Conservation (phyloP, 139 green algal genomes). For the Tetradesmus lagerheimii region DNA sequence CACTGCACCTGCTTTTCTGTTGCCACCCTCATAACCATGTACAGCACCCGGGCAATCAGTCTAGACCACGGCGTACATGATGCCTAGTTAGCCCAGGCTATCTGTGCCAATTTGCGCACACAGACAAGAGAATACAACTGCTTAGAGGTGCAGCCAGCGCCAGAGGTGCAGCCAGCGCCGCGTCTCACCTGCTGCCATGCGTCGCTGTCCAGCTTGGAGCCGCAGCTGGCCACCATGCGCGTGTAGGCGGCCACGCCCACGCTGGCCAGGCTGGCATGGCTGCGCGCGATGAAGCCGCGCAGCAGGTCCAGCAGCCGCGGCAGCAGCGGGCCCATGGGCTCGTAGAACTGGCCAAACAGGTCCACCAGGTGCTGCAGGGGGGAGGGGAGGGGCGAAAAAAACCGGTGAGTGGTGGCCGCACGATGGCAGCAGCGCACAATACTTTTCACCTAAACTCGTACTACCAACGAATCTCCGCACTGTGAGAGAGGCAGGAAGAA, state of each 20-base stretch:
- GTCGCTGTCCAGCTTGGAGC: constrained; percentile 57
- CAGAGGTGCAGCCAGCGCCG: not conserved
- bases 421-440: not conserved
- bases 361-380: constrained; percentile 92
- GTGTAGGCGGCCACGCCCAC: constrained; percentile 92
- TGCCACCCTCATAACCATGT: too few species aligned
- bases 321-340: constrained; percentile 73
- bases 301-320: constrained; percentile 83
- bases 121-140: too few species aligned
- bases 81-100: too few species aligned
- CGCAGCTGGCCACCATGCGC: constrained; percentile 76
- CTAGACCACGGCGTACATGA: too few species aligned
- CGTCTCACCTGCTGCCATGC: constrained; percentile 65
- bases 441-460: too few species aligned
- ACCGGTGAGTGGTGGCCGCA: not conserved
- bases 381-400: too few species aligned
- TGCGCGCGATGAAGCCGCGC: constrained; percentile 82
- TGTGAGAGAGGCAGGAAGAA: too few species aligned
- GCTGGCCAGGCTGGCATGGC: constrained; percentile 90
- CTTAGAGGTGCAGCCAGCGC: not conserved
- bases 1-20: too few species aligned
- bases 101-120: too few species aligned
- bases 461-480: too few species aligned
- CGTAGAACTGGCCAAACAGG: constrained; percentile 91
- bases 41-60: too few species aligned